phyloP scores from a whole-genome alignment of 495 filamentous ascomycete genomes.

The Immersiella caudata region DNA sequence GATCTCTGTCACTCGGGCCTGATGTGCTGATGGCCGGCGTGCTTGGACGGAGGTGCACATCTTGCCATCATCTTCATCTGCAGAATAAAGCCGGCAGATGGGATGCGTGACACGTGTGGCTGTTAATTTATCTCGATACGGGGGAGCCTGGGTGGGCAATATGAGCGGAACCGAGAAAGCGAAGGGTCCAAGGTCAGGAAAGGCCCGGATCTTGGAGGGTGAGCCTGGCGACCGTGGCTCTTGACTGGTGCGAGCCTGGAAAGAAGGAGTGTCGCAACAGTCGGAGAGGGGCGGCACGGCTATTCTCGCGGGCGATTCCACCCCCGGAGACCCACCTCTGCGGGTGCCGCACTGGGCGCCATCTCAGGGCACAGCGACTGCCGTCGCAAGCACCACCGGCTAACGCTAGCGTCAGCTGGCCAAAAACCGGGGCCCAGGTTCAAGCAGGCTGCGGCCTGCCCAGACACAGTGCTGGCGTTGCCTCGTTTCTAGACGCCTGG shows the following conservation, averaged over 20 bases:
- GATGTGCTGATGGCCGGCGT: not conserved
- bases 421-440: not conserved
- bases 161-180: constrained; percentile 33
- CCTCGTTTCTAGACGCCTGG: too few species aligned
- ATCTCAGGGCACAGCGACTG: constrained; percentile 22
- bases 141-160: constrained; percentile 24
- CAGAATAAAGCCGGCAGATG: constrained; percentile 42
- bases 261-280: constrained; percentile 19
- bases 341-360: constrained; percentile 4
- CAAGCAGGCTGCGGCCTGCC: not conserved
- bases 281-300: constrained; percentile 36
- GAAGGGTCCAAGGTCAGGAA: constrained; percentile 16
- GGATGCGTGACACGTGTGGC: constrained; percentile 32
- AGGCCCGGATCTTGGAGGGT: constrained; percentile 23
- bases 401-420: not conserved
- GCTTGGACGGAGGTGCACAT: constrained; percentile 18
- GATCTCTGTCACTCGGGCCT: constrained; percentile 1
- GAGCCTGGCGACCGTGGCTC: not conserved
- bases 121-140: constrained; percentile 27
- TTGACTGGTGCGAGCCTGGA: not conserved
- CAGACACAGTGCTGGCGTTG: not conserved
- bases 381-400: constrained; percentile 23
- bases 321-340: constrained; percentile 1
- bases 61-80: constrained; percentile 33
- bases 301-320: constrained; percentile 29